These are phyloP conservation scores for Acanthamoeba triangularis DNA, from an alignment of 208 protist species.

Conservation along the genomic window DNA sequence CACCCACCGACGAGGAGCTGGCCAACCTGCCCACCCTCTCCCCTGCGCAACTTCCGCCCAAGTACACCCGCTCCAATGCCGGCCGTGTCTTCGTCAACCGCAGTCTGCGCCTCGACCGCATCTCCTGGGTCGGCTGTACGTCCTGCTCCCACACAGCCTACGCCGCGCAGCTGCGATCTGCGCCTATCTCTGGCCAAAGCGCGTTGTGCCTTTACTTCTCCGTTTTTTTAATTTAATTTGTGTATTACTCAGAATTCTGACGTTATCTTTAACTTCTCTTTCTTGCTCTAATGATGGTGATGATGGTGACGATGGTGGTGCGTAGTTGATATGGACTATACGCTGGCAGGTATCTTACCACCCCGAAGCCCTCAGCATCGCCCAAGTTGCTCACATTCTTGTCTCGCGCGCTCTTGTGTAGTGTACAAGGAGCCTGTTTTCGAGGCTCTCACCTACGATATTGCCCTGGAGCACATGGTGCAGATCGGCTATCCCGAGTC, in stretches of 20 bases:
- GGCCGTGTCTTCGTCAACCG: conserved; percentile 87
- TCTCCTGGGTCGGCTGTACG: conserved; percentile 84
- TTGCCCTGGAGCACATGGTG: conserved; percentile 79
- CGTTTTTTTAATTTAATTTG: background rate
- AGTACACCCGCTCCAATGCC: conserved; percentile 77
- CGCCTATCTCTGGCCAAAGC: background rate
- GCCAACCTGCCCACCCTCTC: conserved; percentile 76
- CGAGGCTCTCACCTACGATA: conserved; percentile 84
- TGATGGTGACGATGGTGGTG: no score
- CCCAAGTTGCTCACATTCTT: background rate
- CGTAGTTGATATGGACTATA: conserved; percentile 87
- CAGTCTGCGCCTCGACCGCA: conserved; percentile 79
- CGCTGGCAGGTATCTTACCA: conserved; percentile 70
- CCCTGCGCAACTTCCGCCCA: conserved; percentile 74
- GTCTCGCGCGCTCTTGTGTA: background rate
- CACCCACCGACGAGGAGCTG: conserved; percentile 86
- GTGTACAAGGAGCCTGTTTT: conserved; percentile 84
- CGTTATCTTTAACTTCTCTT: background rate
- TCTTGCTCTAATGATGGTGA: no score
- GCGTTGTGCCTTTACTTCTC: background rate
- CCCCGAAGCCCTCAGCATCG: no score
- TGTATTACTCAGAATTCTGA: no score
- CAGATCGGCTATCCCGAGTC: conserved; percentile 82
- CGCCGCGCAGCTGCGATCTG: background rate
- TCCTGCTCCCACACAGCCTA: background rate